Evolutionary conservation across 2,329 filamentous ascomycete genomes (phyloP).

Genomic region (Trichoderma atrobrunneum): DNA sequence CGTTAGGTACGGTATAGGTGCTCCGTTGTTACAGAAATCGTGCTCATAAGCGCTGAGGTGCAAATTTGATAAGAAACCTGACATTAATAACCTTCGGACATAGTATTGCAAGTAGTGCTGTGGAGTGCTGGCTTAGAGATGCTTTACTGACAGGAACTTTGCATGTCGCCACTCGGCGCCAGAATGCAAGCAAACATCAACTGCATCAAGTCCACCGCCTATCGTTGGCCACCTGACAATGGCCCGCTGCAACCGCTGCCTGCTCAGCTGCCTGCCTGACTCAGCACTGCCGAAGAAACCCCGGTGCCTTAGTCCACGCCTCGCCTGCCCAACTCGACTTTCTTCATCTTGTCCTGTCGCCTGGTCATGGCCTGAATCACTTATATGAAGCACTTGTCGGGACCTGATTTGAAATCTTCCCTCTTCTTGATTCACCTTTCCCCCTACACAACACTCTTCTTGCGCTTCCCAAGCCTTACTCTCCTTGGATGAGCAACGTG

Average conservation of each 20-base stretch:
- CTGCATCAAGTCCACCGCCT: neutral
- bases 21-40: neutral
- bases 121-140: neutral
- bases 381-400: neutral
- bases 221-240: conserved; percentile 19
- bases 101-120: neutral
- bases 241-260: neutral
- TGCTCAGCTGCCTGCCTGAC: conserved; percentile 18
- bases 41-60: neutral
- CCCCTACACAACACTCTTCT: neutral
- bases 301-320: conserved; percentile 13
- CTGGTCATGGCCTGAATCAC: conserved; percentile 20
- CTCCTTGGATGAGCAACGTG: neutral
- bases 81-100: neutral
- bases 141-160: too few species aligned
- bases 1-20: neutral
- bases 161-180: neutral
- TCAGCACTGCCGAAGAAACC: conserved; percentile 18
- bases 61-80: neutral
- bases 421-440: neutral
- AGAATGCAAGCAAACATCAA: neutral
- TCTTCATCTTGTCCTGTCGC: conserved; percentile 9
- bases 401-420: neutral
- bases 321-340: conserved; percentile 12
- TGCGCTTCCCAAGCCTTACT: neutral